phyloP scores from a whole-genome alignment of 2,329 filamentous ascomycete species.

The Epichloe bromicola region DNA sequence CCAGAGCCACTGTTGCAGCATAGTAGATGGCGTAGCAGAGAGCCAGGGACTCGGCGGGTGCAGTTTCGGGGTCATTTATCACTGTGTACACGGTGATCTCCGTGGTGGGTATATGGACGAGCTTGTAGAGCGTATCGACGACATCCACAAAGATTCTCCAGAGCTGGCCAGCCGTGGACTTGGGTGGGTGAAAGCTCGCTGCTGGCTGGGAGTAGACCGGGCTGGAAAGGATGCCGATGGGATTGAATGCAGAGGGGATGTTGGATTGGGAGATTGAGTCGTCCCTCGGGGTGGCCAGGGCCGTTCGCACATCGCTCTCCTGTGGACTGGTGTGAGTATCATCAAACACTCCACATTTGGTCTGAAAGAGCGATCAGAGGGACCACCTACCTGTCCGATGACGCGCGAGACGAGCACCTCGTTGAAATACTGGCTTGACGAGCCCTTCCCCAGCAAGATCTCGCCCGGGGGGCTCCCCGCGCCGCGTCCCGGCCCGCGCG shows the following conservation, averaged over 20 bases:
- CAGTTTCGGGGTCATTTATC: conserved; percentile 15
- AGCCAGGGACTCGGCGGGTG: conserved; percentile 17
- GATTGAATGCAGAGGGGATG: conserved; percentile 16
- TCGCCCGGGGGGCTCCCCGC: conserved; percentile 8
- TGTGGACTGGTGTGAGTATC: not conserved
- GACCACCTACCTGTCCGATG: conserved; percentile 18
- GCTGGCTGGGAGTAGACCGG: conserved; percentile 8
- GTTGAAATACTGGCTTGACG: conserved; percentile 23
- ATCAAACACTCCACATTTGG: not conserved
- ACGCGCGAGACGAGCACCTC: conserved; percentile 22
- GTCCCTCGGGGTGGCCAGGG: conserved; percentile 4
- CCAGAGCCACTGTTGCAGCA: conserved; percentile 29
- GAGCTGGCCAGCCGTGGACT: conserved; percentile 14
- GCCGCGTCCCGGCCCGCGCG: not conserved
- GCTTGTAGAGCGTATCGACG: conserved; percentile 17
- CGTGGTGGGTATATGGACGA: conserved; percentile 18
- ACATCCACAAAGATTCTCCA: conserved; percentile 18
- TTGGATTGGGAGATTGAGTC: conserved; percentile 2
- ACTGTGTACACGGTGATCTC: conserved; percentile 21
- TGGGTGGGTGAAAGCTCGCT: conserved; percentile 14
- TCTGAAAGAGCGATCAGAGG: not conserved
- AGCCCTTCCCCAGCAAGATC: conserved; percentile 19
- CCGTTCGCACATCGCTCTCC: conserved; percentile 1
- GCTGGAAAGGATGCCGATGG: conserved; percentile 20
- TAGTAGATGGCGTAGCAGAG: conserved; percentile 38